phyloP scores from a whole-genome alignment of 306 rosid genomes.

The Dryas alaskensis region DNA sequence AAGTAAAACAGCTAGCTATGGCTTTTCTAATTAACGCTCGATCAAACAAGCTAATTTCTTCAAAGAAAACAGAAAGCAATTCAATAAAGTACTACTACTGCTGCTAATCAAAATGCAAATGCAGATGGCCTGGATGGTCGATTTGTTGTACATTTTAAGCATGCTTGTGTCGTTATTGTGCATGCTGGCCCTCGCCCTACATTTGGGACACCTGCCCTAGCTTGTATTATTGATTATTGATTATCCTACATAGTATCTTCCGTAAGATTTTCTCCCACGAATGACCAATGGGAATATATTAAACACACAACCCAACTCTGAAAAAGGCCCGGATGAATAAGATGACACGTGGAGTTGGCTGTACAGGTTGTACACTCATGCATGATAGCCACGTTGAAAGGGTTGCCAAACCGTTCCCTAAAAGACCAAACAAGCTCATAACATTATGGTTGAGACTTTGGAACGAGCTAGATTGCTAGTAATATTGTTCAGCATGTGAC shows the following conservation, averaged over 20 bases:
- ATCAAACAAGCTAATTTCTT: background rate
- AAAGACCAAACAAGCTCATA: slow-evolving; percentile 8
- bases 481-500: slow-evolving; percentile 9
- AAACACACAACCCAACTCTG: slow-evolving; percentile 22
- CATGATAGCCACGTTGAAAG: slow-evolving; percentile 36
- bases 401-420: slow-evolving; percentile 2
- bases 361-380: background rate
- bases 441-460: background rate
- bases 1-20: background rate
- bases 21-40: background rate
- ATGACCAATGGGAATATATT: background rate
- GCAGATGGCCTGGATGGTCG: too few species aligned
- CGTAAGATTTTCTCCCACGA: slow-evolving; percentile 18
- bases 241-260: slow-evolving; percentile 12
- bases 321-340: background rate
- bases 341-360: slow-evolving; percentile 21
- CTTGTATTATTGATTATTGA: slow-evolving; percentile 26
- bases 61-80: background rate
- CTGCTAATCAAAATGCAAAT: too few species aligned
- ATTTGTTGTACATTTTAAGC: too few species aligned
- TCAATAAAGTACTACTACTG: too few species aligned
- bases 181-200: background rate
- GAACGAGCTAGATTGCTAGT: background rate
- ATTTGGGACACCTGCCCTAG: slow-evolving; percentile 32
- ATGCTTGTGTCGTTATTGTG: background rate